Evolutionary conservation across 495 filamentous ascomycete species (phyloP).

Genomic region (Hypoxylon cercidicola): DNA sequence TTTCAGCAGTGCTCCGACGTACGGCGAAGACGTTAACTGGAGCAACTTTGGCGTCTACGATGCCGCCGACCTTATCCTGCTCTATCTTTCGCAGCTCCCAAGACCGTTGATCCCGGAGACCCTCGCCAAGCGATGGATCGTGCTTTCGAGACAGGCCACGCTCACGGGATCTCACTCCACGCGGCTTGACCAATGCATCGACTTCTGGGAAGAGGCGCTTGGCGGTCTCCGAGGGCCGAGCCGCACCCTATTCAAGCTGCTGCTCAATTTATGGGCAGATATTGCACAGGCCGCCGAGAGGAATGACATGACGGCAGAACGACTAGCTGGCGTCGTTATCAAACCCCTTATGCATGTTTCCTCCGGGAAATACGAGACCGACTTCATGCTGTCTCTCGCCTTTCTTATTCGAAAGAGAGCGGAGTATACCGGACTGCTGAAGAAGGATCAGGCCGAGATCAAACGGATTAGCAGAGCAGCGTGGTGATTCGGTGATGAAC

Average conservation of each 20-base stretch:
- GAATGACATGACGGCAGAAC: constrained; percentile 60
- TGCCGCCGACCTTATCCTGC: constrained; percentile 52
- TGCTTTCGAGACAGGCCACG: constrained; percentile 52
- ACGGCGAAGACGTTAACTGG: constrained; percentile 53
- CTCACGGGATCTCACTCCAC: constrained; percentile 44
- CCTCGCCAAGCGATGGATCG: constrained; percentile 52
- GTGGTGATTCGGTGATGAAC: constrained; percentile 33
- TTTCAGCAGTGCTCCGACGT: constrained; percentile 50
- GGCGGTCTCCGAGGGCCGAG: constrained; percentile 50
- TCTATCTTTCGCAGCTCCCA: constrained; percentile 54
- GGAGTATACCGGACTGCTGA: constrained; percentile 49
- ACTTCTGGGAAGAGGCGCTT: constrained; percentile 61
- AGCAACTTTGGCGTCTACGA: constrained; percentile 52
- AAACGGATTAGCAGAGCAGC: constrained; percentile 47
- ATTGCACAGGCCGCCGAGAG: constrained; percentile 46
- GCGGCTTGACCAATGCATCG: constrained; percentile 55
- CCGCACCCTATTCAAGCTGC: constrained; percentile 54
- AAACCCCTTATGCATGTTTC: constrained; percentile 53
- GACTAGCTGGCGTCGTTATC: constrained; percentile 52
- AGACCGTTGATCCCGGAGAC: constrained; percentile 50
- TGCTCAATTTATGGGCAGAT: constrained; percentile 58
- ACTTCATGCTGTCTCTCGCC: constrained; percentile 55
- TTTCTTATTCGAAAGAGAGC: constrained; percentile 58
- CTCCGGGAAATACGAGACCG: constrained; percentile 46
- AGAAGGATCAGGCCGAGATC: constrained; percentile 41